Percentiles rank a stretch among this genome's conserved stretches.
Evolutionary conservation across 768 basidiomycete genomes (phyloP).

Genomic region (Hypholoma sublateritium): DNA sequence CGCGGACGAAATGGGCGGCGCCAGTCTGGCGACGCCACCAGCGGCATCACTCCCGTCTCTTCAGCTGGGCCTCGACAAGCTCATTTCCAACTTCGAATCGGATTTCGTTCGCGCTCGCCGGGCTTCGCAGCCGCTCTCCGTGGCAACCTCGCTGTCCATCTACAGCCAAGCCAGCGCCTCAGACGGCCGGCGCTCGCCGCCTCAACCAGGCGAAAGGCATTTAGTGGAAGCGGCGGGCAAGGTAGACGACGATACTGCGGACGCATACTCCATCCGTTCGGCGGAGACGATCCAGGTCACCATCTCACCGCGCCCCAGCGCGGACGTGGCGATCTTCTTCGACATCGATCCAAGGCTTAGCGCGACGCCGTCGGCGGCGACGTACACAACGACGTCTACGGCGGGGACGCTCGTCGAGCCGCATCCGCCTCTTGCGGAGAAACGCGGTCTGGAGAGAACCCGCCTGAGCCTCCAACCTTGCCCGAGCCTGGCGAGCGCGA

Average conservation of each 20-base stretch:
- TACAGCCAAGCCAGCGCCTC: conserved; percentile 4
- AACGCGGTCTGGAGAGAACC: not conserved
- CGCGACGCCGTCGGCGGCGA: not conserved
- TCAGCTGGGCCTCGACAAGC: not conserved
- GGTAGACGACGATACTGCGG: not conserved
- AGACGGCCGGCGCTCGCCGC: not conserved
- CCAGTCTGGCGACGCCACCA: not conserved
- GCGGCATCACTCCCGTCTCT: not conserved
- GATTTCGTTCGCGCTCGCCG: not conserved
- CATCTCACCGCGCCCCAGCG: not conserved
- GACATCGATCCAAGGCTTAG: not conserved
- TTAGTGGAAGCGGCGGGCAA: not conserved
- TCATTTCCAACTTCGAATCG: not conserved
- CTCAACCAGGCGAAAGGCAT: not conserved
- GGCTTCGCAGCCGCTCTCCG: not conserved
- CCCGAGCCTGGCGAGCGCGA: conserved; percentile 3
- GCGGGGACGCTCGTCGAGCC: not conserved
- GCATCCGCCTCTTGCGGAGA: not conserved
- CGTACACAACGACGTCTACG: not conserved
- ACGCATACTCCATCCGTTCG: not conserved
- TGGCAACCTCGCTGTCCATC: not conserved
- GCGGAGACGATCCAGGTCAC: not conserved
- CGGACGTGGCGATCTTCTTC: not conserved
- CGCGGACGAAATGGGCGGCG: not conserved
- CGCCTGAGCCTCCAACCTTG: conserved; percentile 1